Percentiles rank a stretch among this genome's conserved stretches.
phyloP scores from a whole-genome alignment of 192 early-diverging fungal species.

The Bifiguratus adelaidae region DNA sequence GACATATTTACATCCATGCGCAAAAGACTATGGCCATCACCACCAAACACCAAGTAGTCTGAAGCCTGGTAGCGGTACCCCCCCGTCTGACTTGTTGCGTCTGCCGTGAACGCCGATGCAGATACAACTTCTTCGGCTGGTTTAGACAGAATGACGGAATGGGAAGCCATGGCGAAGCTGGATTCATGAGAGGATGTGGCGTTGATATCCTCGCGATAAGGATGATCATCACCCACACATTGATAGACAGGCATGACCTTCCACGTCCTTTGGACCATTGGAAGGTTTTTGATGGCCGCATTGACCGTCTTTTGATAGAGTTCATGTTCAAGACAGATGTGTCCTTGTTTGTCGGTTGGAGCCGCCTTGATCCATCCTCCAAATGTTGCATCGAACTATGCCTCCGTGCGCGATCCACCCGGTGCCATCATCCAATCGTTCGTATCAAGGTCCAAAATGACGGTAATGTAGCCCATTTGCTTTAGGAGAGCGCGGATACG shows the following conservation, averaged over 20 bases:
- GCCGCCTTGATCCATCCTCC: conserved; percentile 19
- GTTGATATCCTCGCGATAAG: conserved; percentile 22
- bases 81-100: no score
- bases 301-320: conserved; percentile 25
- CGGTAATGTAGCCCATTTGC: conserved; percentile 16
- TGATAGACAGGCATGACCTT: conserved; percentile 18
- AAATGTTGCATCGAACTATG: conserved; percentile 9
- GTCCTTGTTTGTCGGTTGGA: conserved; percentile 17
- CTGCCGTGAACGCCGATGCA: no score
- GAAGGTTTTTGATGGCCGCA: conserved; percentile 23
- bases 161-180: no score
- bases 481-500: conserved; percentile 40
- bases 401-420: neutral
- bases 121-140: no score
- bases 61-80: no score
- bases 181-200: conserved; percentile 2
- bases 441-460: conserved; percentile 26
- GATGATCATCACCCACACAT: conserved; percentile 18
- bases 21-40: no score
- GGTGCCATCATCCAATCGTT: conserved; percentile 31
- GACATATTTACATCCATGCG: no score
- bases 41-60: no score
- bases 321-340: conserved; percentile 43
- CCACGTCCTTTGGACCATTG: conserved; percentile 16
- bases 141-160: no score